A percentile compares a stretch with the other conserved stretches of the same genome.
phyloP scores from a whole-genome alignment of 192 early-diverging fungal genomes.

The Diversispora eburnea region DNA sequence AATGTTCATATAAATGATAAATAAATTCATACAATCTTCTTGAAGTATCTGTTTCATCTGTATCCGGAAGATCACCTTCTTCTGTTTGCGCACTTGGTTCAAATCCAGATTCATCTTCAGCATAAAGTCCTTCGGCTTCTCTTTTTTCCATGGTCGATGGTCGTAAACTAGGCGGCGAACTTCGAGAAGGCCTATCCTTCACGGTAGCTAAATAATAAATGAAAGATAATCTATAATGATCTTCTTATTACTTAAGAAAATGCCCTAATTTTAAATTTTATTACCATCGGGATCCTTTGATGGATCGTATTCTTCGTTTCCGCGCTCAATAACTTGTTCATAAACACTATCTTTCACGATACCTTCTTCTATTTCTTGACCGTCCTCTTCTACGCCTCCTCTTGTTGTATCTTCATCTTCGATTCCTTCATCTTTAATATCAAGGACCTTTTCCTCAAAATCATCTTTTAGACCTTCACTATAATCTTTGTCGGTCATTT shows the following conservation, averaged over 20 bases:
- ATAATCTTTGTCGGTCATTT: too few relatives aligned
- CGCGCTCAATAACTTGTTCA: background rate
- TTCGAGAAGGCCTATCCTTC: background rate
- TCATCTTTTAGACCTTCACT: too few relatives aligned
- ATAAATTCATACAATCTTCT: constrained; percentile 20
- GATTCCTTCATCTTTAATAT: too few relatives aligned
- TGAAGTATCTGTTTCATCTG: background rate
- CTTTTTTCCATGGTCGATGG: background rate
- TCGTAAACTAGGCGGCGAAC: background rate
- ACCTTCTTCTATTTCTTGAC: constrained; percentile 12
- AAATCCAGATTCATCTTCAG: background rate
- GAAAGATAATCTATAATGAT: background rate
- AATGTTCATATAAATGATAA: too few relatives aligned
- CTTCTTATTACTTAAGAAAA: background rate
- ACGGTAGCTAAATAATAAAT: background rate
- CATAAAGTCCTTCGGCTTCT: background rate
- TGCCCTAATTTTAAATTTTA: background rate
- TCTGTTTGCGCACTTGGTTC: background rate
- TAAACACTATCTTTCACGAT: constrained; percentile 14
- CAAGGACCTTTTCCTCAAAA: too few relatives aligned
- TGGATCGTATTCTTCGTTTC: constrained; percentile 21
- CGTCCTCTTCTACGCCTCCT: too few relatives aligned
- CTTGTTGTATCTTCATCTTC: too few relatives aligned
- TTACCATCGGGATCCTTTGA: background rate
- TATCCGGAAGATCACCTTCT: background rate